Base-by-base conservation (phyloP, 768 basidiomycete genomes). In the Naganishia kalamii region DNA sequence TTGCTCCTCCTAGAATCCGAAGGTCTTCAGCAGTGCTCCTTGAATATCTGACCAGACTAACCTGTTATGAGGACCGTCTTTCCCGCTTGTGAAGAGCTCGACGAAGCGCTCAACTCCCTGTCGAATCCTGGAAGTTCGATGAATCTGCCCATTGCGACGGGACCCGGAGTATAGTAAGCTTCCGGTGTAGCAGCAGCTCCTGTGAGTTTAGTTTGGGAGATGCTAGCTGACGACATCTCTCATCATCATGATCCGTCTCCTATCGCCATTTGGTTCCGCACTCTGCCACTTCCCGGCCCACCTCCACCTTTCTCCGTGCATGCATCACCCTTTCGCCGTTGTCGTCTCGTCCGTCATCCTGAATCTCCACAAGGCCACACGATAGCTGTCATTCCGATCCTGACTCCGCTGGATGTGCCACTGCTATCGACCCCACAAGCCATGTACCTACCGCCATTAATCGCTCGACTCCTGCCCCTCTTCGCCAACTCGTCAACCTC, bases 401-500 rank as follows among this genome's bases (percentile, higher is more conserved):
- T n/a, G 12, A 8, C 43, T 6, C 19, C 43, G 19, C 19, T 44
- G 43, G 43, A 44, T 44, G 43, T 19, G 11, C 33, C 15, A 21
- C 19, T 35, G 1, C 33, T n/a, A n/a, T 54, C 51, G 29, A 3
- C 10, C 33, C 29, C 27, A 51, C 13, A 27, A 19, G 29, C 54
- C 7, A 65, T 65, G 64, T 60, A 59, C 46, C 21, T 65, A 19
- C 66, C 61, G 13, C 48, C 48, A 6, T 25, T 62, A 19, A 63
- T 67, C 37, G 41, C 66, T 27, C 51, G 67, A 70, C 35, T 74
- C 69, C 63, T 68, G 69, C 27, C 74, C 74, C 17, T 68, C 54
- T 65, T 65, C 29, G 60, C 43, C 46, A 37, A 30, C 46, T 47
- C 57, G 19, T 43, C 60, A 10, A 13, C 60, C 2, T 2, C 43